Evolutionary conservation across 257 asterid genomes (phyloP).

Genomic region (Rehmannia glutinosa): DNA sequence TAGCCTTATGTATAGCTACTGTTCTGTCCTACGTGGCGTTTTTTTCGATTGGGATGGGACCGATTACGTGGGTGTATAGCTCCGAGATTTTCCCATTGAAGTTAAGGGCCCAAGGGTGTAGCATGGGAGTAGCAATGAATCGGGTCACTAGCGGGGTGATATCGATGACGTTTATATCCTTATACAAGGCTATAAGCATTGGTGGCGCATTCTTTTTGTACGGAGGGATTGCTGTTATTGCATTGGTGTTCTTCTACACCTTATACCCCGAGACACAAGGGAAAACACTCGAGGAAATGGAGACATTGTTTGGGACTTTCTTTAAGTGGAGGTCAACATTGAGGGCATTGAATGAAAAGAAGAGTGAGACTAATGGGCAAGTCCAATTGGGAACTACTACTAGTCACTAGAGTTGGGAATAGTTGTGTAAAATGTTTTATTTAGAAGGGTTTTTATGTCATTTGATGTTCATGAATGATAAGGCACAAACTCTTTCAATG

Average conservation of each 20-base stretch:
- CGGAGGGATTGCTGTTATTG: slow-evolving; percentile 31
- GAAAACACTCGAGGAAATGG: slow-evolving; percentile 65
- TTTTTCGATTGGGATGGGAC: slow-evolving; percentile 72
- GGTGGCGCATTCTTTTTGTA: slow-evolving; percentile 63
- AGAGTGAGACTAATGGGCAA: neutral
- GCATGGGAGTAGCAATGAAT: slow-evolving; percentile 49
- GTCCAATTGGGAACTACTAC: neutral
- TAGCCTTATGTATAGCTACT: slow-evolving; percentile 26
- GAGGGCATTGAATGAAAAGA: slow-evolving; percentile 36
- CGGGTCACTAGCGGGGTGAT: slow-evolving; percentile 53
- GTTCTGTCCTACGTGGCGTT: slow-evolving; percentile 46
- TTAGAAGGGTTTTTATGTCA: neutral
- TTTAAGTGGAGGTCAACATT: slow-evolving; percentile 47
- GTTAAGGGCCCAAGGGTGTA: slow-evolving; percentile 63
- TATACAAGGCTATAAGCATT: slow-evolving; percentile 29
- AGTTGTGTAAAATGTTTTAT: neutral
- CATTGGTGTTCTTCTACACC: slow-evolving; percentile 44
- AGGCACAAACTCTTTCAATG: too few relatives aligned
- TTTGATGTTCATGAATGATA: neutral
- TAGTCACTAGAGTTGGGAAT: neutral
- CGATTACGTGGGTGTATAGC: slow-evolving; percentile 67
- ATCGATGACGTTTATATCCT: slow-evolving; percentile 60
- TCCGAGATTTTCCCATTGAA: slow-evolving; percentile 60
- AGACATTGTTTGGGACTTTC: slow-evolving; percentile 49
- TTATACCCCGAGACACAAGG: slow-evolving; percentile 42